Evolutionary conservation across 2,329 filamentous ascomycete species (phyloP).

Genomic region (Colletotrichum sp.): DNA sequence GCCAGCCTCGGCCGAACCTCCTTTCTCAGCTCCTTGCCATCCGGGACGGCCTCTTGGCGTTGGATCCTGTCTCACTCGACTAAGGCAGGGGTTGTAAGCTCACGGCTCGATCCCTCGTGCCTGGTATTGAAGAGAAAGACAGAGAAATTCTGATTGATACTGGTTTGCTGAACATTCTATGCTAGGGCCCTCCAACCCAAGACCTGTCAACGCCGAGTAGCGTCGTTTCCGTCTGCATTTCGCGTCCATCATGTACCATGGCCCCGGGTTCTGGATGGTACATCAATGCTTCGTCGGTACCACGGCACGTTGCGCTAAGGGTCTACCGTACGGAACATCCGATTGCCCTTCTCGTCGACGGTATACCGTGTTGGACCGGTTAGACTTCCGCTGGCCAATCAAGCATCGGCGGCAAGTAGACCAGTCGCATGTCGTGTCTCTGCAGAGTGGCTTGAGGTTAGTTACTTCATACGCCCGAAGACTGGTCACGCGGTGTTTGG

Average conservation of each 20-base stretch:
- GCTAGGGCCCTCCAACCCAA: neutral
- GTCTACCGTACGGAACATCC: neutral
- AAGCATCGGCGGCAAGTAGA: neutral
- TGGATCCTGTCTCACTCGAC: neutral
- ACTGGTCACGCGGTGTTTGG: neutral
- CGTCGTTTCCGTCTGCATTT: neutral
- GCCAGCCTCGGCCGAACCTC: constrained; percentile 15
- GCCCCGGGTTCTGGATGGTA: neutral
- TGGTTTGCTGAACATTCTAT: neutral
- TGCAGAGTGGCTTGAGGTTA: neutral
- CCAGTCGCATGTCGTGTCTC: neutral
- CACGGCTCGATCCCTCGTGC: neutral
- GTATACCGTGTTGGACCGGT: neutral
- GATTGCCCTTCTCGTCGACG: neutral
- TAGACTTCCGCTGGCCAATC: neutral
- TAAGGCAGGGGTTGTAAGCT: neutral
- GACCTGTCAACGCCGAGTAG: neutral
- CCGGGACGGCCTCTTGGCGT: neutral
- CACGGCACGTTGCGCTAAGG: neutral
- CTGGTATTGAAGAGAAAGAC: neutral
- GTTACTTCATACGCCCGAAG: neutral
- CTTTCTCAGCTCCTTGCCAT: neutral
- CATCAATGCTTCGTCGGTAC: neutral
- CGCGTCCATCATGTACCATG: neutral
- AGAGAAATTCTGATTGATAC: neutral